Evolutionary conservation across 192 early-diverging fungal species (phyloP), one percentile per base, ranked within the genome.

Genomic region (Coemansia aciculifera): DNA sequence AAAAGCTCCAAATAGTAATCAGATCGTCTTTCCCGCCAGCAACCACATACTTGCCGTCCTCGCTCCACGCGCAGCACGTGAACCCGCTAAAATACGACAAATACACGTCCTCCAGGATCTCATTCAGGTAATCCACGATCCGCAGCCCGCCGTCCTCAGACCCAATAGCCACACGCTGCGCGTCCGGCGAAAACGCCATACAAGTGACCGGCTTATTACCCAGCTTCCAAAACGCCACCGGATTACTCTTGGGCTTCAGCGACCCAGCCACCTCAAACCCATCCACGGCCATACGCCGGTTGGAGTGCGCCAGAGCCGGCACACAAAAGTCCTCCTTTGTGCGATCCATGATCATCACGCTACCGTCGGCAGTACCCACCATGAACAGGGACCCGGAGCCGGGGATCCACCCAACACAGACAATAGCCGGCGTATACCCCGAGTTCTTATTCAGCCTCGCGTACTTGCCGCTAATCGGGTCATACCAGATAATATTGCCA

Each of bases 21-120:
- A 97, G 68, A 70, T 99, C 95, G 78, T 99, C 95, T 67, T 99
- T 93, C 10, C 95, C 94, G 24, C 97, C 95, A 3, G 91, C 88
- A 62, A 91, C 70, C 21, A 94, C 78, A 63, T 91, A 95, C 69
- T 87, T 89, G 43, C 91, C 92, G 74, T 98, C 95, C 10, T 90
- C 91, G 68, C 94, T 95, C 94, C 94, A 99, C 9, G 88, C 85
- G 10, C 91, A 90, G 70, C 95, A 97, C 15, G 82, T 85, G 11
- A 99, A 73, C 0, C 92, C 95, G 61, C 94, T 96, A 84, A 94
- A 97, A 69, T 94, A 97, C 34, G 88, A 85, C 34, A 67, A 70
- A 63, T 90, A 96, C 0, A 91, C 90, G 79, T 96, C 93, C 54
- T 86, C 71, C 15, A 96, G 68, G 8, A 49, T 79, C 69, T 96